phyloP scores from a whole-genome alignment of 2,329 filamentous ascomycete genomes.

The Spiromastix sp. region DNA sequence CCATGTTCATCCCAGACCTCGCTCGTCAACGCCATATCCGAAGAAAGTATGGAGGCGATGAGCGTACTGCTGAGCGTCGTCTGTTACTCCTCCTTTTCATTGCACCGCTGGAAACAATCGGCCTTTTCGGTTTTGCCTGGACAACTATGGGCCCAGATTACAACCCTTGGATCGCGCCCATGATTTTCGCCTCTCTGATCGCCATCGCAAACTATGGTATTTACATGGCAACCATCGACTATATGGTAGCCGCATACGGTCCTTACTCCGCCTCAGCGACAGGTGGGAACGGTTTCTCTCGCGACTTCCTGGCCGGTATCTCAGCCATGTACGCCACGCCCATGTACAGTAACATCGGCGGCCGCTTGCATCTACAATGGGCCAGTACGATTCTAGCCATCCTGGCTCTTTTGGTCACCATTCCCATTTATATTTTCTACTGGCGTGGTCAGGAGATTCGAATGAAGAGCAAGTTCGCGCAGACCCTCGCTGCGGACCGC shows the following conservation, averaged over 20 bases:
- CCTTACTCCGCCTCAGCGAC: conserved; percentile 53
- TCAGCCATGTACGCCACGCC: conserved; percentile 48
- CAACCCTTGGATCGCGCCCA: conserved; percentile 49
- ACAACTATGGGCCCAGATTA: conserved; percentile 41
- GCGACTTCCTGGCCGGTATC: conserved; percentile 52
- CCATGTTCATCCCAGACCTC: conserved; percentile 43
- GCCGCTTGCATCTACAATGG: conserved; percentile 31
- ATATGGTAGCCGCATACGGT: conserved; percentile 56
- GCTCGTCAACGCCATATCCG: conserved; percentile 29
- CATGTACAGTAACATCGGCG: conserved; percentile 39
- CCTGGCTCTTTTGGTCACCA: conserved; percentile 49
- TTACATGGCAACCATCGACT: conserved; percentile 56
- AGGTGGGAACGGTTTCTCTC: conserved; percentile 53
- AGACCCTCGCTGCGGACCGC: conserved; percentile 44
- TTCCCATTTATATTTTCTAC: conserved; percentile 55
- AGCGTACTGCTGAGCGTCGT: conserved; percentile 51
- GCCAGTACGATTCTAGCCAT: conserved; percentile 50
- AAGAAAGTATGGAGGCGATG: conserved; percentile 36
- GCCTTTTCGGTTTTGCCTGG: conserved; percentile 52
- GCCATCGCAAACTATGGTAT: conserved; percentile 49
- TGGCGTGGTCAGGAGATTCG: conserved; percentile 50
- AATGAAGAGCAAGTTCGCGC: conserved; percentile 50
- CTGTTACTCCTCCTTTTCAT: conserved; percentile 56
- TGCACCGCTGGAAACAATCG: conserved; percentile 49
- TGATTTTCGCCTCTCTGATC: conserved; percentile 48